Percentiles rank a stretch among this genome's conserved stretches.
Conservation (phyloP, 306 rosid genomes). For the Rosa chinensis region DNA sequence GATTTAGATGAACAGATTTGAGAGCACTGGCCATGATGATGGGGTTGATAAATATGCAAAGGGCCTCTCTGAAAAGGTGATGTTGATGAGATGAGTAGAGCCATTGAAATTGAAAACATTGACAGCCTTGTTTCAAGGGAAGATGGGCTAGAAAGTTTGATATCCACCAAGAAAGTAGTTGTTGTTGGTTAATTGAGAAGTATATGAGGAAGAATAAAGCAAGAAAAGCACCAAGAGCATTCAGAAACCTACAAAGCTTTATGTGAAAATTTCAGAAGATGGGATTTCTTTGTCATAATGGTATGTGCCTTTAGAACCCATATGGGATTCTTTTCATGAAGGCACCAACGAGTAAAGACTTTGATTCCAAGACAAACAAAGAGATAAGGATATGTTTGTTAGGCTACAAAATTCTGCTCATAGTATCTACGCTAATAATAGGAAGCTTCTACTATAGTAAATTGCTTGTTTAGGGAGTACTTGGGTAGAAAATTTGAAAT, state of each 20-base stretch:
- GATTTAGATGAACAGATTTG: conserved; percentile 37
- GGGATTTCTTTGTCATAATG: conserved; percentile 45
- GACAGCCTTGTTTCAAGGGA: conserved; percentile 57
- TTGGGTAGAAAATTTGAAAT: background rate
- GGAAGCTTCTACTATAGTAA: background rate
- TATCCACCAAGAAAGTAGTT: conserved; percentile 77
- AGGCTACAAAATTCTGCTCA: background rate
- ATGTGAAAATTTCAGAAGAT: conserved; percentile 32
- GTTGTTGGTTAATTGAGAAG: conserved; percentile 37
- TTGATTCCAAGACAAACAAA: conserved; percentile 58
- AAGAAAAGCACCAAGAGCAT: conserved; percentile 35
- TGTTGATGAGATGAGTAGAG: conserved; percentile 59
- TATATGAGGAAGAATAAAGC: conserved; percentile 59
- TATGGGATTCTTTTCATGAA: conserved; percentile 39
- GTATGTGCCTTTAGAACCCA: conserved; percentile 35
- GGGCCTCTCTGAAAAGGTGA: conserved; percentile 47
- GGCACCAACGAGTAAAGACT: conserved; percentile 52
- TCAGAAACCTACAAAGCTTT: conserved; percentile 46
- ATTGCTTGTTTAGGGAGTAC: background rate
- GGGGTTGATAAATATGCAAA: conserved; percentile 65
- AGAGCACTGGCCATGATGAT: conserved; percentile 56
- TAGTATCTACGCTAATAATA: background rate
- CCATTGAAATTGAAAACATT: conserved; percentile 63
- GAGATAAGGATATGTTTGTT: conserved; percentile 25
- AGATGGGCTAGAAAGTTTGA: conserved; percentile 49